Conservation (phyloP, 345 rosid species). For the Syzygium grande region DNA sequence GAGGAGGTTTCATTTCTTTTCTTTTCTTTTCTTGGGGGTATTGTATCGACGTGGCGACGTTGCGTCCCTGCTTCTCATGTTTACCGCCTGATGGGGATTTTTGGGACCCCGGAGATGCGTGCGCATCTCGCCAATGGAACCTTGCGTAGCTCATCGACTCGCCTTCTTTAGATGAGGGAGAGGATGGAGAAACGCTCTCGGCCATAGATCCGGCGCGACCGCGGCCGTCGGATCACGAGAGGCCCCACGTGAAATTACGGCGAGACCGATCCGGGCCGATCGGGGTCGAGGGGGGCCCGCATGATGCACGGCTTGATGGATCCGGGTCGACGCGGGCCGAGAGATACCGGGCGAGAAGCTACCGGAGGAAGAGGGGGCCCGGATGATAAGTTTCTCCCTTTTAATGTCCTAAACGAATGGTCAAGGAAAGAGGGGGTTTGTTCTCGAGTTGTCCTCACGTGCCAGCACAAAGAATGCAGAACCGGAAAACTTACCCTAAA, state of each 20-base stretch:
- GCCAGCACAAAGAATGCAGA: background rate
- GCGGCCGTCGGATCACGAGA: background rate
- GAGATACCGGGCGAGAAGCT: too few species aligned
- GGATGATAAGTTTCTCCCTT: background rate
- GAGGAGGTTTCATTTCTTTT: too few species aligned
- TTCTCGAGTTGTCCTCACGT: background rate
- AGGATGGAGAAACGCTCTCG: background rate
- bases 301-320: background rate
- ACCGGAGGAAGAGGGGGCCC: background rate
- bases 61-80: too few species aligned
- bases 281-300: background rate
- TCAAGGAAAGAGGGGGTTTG: background rate
- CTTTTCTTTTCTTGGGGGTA: too few species aligned
- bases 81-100: too few species aligned
- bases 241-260: background rate
- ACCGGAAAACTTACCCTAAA: background rate
- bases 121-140: background rate
- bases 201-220: rapidly evolving
- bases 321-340: background rate
- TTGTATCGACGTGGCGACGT: too few species aligned
- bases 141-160: background rate
- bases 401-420: background rate
- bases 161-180: background rate
- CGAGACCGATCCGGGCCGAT: background rate
- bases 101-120: background rate